phyloP scores from a whole-genome alignment of 768 basidiomycete genomes.

The Porpolomopsis calyptriformis region DNA sequence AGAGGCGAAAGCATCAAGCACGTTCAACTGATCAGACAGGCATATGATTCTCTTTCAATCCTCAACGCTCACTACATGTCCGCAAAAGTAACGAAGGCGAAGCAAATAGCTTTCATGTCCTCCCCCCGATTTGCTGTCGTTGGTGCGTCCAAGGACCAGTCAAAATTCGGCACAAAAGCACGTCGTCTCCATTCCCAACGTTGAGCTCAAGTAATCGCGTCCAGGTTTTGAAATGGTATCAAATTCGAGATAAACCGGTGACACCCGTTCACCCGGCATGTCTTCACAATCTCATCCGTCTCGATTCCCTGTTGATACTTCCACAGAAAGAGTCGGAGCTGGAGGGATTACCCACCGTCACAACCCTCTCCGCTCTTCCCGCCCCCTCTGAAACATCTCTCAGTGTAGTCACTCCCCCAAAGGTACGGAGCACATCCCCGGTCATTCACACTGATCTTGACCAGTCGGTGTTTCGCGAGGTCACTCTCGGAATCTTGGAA shows the following conservation, averaged over 20 bases:
- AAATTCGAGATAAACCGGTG: slow-evolving; percentile 43
- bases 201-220: neutral
- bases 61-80: too few species aligned
- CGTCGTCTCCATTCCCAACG: slow-evolving; percentile 6
- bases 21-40: slow-evolving; percentile 2
- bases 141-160: slow-evolving; percentile 70
- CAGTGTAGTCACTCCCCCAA: slow-evolving; percentile 69
- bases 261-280: slow-evolving; percentile 69
- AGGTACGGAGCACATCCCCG: slow-evolving; percentile 29
- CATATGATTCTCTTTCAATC: too few species aligned
- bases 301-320: neutral
- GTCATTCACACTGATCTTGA: slow-evolving; percentile 1
- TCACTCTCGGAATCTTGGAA: slow-evolving; percentile 59
- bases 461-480: slow-evolving; percentile 25
- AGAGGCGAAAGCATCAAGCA: neutral
- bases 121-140: slow-evolving; percentile 65
- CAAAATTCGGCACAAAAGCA: slow-evolving; percentile 73
- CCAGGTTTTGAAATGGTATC: slow-evolving; percentile 74
- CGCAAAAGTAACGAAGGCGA: slow-evolving; percentile 18
- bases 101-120: slow-evolving; percentile 31
- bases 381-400: slow-evolving; percentile 58
- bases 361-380: slow-evolving; percentile 44
- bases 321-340: slow-evolving; percentile 58
- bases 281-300: neutral
- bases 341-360: slow-evolving; percentile 51